phyloP scores from a whole-genome alignment of 179 eudicot genomes.

The Actinidia chinensis region DNA sequence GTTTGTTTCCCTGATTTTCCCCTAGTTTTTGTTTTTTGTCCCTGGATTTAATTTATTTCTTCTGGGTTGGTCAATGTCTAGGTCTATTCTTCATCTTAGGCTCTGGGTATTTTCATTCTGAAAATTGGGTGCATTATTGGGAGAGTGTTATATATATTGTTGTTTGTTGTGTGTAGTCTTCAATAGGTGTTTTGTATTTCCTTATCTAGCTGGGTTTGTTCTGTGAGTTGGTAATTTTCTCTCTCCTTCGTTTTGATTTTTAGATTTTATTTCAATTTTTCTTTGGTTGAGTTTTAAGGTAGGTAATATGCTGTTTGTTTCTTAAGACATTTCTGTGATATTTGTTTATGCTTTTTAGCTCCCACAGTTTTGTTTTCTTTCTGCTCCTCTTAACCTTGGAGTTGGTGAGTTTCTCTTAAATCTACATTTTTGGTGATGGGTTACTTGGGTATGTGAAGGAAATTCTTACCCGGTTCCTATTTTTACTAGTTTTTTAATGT shows the following conservation, averaged over 20 bases:
- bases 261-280: not conserved
- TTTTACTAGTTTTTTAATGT: constrained; percentile 8
- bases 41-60: not conserved
- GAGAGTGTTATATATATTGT: not conserved
- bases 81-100: not conserved
- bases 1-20: not conserved
- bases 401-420: not conserved
- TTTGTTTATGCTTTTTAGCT: not conserved
- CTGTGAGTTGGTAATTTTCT: not conserved
- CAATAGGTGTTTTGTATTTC: not conserved
- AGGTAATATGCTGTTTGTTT: not conserved
- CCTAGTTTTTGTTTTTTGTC: not conserved
- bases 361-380: not conserved
- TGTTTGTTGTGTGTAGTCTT: not conserved
- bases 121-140: not conserved
- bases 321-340: no score
- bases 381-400: not conserved
- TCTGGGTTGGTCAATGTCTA: not conserved
- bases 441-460: not conserved
- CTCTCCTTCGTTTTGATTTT: not conserved
- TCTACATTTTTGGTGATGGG: not conserved
- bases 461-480: not conserved
- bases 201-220: not conserved
- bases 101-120: not conserved
- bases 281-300: not conserved